Conservation (phyloP, 306 rosid species). For the Heteromeles arbutifolia region DNA sequence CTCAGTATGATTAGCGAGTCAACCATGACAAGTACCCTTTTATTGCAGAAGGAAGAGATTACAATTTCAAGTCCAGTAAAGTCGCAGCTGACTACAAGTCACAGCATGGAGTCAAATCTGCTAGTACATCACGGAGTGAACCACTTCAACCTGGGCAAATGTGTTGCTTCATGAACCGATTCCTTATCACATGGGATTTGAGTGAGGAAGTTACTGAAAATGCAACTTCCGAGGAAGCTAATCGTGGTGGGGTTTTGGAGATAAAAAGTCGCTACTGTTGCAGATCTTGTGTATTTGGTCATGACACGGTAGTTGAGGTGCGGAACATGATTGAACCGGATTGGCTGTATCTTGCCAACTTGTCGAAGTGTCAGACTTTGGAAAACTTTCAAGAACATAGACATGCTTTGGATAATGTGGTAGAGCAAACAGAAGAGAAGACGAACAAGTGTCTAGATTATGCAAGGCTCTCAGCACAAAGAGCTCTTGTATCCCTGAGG, state of each 20-base stretch:
- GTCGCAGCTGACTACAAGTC: constrained; percentile 22
- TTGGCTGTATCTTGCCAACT: constrained; percentile 75
- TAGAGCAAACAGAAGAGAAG: constrained; percentile 26
- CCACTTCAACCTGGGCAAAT: constrained; percentile 43
- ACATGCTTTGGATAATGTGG: constrained; percentile 4
- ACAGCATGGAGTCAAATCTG: constrained; percentile 31
- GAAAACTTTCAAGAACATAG: constrained; percentile 20
- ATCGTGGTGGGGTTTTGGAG: constrained; percentile 16
- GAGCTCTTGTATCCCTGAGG: constrained; percentile 49
- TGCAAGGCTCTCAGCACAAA: constrained; percentile 57
- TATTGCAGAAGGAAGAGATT: constrained; percentile 59
- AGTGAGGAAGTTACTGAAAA: constrained; percentile 26
- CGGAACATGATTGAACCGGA: constrained; percentile 79
- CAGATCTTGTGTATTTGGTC: constrained; percentile 29
- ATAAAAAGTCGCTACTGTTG: constrained; percentile 12
- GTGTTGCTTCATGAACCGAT: constrained; percentile 80
- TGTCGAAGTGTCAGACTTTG: constrained; percentile 32
- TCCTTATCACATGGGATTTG: constrained; percentile 53
- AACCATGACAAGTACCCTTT: constrained; percentile 39
- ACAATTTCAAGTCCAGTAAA: constrained; percentile 52
- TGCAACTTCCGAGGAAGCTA: constrained; percentile 21
- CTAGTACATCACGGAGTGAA: constrained; percentile 20
- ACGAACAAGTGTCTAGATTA: constrained; percentile 31
- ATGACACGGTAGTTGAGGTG: constrained; percentile 29
- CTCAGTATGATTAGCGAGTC: constrained; percentile 57